phyloP scores from a whole-genome alignment of 139 green algal species.

The Chlorella sorokiniana region DNA sequence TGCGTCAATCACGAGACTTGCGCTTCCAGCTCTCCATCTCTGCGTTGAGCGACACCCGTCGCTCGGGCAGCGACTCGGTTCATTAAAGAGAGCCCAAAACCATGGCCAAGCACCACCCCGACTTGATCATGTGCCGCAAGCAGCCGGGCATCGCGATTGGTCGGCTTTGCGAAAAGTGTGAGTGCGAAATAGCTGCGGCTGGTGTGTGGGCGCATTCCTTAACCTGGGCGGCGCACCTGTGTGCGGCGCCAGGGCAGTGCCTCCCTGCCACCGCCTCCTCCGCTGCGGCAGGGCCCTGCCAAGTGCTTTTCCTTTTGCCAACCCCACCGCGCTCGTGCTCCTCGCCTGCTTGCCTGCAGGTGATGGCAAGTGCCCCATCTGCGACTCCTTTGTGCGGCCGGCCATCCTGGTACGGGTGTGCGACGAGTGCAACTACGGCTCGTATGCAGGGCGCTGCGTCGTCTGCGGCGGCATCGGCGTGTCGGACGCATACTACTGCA shows the following conservation, averaged over 20 bases:
- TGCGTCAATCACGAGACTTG: too few species aligned
- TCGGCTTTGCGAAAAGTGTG: constrained; percentile 93
- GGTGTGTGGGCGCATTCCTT: background rate
- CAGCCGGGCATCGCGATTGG: constrained; percentile 97
- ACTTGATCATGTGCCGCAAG: constrained; percentile 98
- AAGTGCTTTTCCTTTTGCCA: background rate
- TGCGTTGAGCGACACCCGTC: background rate
- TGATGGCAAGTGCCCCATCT: constrained; percentile 98
- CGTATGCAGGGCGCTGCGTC: constrained; percentile 85
- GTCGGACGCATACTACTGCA: constrained; percentile 99
- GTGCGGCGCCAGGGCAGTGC: background rate
- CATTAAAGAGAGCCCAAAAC: too few species aligned
- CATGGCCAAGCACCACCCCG: constrained; percentile 87
- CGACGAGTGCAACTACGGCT: constrained; percentile 99
- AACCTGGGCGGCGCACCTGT: too few species aligned
- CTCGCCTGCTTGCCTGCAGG: constrained; percentile 46
- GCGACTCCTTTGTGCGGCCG: constrained; percentile 96
- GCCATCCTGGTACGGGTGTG: constrained; percentile 96
- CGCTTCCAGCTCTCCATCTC: too few species aligned
- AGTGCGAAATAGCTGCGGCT: background rate
- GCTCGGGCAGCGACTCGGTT: background rate
- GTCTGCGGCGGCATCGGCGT: constrained; percentile 96
- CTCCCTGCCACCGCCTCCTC: background rate
- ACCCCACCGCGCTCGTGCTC: background rate
- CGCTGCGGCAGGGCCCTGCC: background rate